Evolutionary conservation across 371 early-diverging fungal genomes (phyloP).

Genomic region (Polyrhizophydium stewartii): DNA sequence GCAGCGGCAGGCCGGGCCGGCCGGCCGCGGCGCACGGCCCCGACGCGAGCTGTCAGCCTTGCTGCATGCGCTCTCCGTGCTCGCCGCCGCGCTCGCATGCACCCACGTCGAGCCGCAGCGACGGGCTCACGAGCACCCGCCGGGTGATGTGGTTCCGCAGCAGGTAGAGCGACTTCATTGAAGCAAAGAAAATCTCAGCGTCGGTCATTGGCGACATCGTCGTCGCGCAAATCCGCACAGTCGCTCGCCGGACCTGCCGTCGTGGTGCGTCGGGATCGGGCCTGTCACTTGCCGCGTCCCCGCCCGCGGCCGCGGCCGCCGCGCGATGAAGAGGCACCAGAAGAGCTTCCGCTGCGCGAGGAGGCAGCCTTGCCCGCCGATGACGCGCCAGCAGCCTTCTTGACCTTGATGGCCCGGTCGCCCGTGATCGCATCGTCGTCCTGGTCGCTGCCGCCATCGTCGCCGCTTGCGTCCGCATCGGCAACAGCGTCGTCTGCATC

Average conservation of each 20-base stretch:
- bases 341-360: not conserved
- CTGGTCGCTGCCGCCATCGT: conserved; percentile 51
- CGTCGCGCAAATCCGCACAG: too few species aligned
- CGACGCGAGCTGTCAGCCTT: not conserved
- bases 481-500: conserved; percentile 58
- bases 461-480: conserved; percentile 48
- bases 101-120: conserved; percentile 1
- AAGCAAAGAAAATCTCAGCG: too few species aligned
- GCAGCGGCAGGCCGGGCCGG: not conserved
- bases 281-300: too few species aligned
- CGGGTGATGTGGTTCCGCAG: not conserved
- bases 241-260: too few species aligned
- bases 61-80: too few species aligned
- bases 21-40: not conserved
- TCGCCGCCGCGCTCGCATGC: too few species aligned
- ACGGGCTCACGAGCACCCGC: conserved; percentile 1
- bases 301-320: not conserved
- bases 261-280: too few species aligned
- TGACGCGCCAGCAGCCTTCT: not conserved
- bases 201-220: too few species aligned
- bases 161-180: too few species aligned
- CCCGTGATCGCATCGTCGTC: conserved; percentile 43
- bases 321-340: not conserved
- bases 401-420: conserved; percentile 28
- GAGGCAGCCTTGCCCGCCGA: not conserved